These are phyloP conservation scores for Ustilago cynodontis DNA, from an alignment of 1,284 basidiomycete species.

Conservation along the genomic window DNA sequence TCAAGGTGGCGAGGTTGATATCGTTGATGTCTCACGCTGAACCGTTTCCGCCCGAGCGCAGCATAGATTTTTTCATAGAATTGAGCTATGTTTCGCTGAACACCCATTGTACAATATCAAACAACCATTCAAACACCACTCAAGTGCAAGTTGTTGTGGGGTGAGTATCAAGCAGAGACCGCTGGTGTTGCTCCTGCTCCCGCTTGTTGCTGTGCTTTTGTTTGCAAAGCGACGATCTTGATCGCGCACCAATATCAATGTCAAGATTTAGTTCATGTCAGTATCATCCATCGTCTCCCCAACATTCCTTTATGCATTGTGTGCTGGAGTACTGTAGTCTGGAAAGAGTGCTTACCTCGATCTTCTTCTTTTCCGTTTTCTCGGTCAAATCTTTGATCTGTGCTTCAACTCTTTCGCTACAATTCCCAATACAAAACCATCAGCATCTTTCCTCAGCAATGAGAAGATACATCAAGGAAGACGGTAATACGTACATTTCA, in stretches of 20 bases:
- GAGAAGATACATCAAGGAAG: background rate
- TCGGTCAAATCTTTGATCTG: constrained; percentile 55
- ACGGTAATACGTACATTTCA: constrained; percentile 82
- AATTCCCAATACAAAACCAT: background rate
- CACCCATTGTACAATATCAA: constrained; percentile 34
- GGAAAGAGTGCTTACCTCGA: constrained; percentile 41
- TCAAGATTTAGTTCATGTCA: background rate
- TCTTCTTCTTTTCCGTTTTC: constrained; percentile 57
- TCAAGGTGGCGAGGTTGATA: constrained; percentile 33
- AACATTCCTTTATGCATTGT: too few relatives aligned
- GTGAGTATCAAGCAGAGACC: constrained; percentile 10
- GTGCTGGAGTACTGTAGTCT: too few relatives aligned
- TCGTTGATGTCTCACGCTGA: constrained; percentile 27
- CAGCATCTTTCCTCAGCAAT: background rate
- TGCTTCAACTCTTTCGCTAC: constrained; percentile 52
- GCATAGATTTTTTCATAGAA: background rate
- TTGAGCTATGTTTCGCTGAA: too few relatives aligned
- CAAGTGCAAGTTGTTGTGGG: too few relatives aligned
- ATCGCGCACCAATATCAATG: background rate
- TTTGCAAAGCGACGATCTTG: constrained; percentile 58
- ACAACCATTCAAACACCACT: too few relatives aligned
- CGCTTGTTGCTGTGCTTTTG: constrained; percentile 52
- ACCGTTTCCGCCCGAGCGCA: background rate
- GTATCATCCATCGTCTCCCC: background rate
- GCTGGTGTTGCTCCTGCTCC: constrained; percentile 4